Percentiles rank a stretch among this genome's conserved stretches.
Conservation (phyloP, 164 flowering plant genomes). For the Platanus orientalis region DNA sequence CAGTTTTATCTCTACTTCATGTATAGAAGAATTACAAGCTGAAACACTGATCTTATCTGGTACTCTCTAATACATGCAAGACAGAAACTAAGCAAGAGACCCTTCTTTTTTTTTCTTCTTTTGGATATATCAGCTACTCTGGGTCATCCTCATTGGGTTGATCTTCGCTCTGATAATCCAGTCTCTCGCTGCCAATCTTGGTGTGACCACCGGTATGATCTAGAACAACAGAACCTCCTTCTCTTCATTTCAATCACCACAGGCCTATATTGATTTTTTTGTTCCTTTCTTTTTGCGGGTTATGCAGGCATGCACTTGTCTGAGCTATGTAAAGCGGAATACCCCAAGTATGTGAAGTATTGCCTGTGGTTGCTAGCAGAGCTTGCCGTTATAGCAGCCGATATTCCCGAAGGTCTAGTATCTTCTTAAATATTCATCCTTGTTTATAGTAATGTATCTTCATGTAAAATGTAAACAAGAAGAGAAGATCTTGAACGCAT, state of each 20-base stretch:
- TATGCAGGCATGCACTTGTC: conserved; percentile 70
- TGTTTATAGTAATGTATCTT: background rate
- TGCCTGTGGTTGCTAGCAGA: conserved; percentile 86
- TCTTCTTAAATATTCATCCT: background rate
- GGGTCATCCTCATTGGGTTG: too few relatives aligned
- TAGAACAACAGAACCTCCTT: background rate
- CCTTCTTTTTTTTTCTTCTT: too few relatives aligned
- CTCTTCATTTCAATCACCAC: background rate
- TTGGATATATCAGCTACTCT: conserved; percentile 92
- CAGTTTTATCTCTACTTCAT: too few relatives aligned
- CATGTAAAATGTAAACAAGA: too few relatives aligned
- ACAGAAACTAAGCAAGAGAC: too few relatives aligned
- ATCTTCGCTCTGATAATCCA: too few relatives aligned
- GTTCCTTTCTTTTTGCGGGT: background rate
- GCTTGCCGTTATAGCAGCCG: conserved; percentile 81
- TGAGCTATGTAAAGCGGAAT: conserved; percentile 63
- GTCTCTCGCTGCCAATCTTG: too few relatives aligned
- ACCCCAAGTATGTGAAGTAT: conserved; percentile 51
- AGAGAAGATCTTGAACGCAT: background rate
- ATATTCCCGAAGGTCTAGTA: conserved; percentile 78
- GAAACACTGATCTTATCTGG: too few relatives aligned
- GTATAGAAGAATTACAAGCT: too few relatives aligned
- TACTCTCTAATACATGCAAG: too few relatives aligned
- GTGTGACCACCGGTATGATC: conserved; percentile 63
- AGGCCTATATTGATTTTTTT: background rate